phyloP scores from a whole-genome alignment of 1,139 yeast species.

The Candida sanyaensis region DNA sequence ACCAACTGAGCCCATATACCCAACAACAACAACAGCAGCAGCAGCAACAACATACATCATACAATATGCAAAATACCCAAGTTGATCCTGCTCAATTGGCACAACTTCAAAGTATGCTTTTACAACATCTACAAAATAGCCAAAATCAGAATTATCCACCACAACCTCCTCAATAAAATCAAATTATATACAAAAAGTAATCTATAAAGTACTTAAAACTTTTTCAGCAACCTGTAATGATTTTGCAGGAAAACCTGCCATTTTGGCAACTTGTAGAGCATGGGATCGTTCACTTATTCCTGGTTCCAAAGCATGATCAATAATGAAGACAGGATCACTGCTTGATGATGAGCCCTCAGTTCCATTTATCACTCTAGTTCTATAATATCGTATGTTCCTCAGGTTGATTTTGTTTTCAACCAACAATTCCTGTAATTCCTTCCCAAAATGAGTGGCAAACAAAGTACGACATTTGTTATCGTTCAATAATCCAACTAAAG shows the following conservation, averaged over 20 bases:
- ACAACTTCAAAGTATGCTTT: slow-evolving; percentile 18
- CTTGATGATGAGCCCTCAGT: slow-evolving; percentile 1
- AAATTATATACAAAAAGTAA: slow-evolving; percentile 6
- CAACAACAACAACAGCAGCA: slow-evolving; percentile 12
- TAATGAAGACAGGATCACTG: slow-evolving; percentile 25
- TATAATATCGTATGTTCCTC: slow-evolving; percentile 44
- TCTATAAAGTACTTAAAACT: slow-evolving; percentile 26
- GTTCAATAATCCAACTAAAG: slow-evolving; percentile 58
- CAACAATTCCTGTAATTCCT: slow-evolving; percentile 50
- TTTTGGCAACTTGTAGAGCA: slow-evolving; percentile 80
- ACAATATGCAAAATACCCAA: slow-evolving; percentile 7
- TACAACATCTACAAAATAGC: slow-evolving; percentile 14
- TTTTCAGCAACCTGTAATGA: slow-evolving; percentile 56
- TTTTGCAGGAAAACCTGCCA: slow-evolving; percentile 77
- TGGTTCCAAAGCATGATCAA: slow-evolving; percentile 63
- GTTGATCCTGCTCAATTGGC: slow-evolving; percentile 18
- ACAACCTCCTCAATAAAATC: slow-evolving; percentile 3
- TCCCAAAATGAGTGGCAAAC: slow-evolving; percentile 94
- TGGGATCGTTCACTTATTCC: slow-evolving; percentile 81
- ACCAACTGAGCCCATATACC: slow-evolving; percentile 7
- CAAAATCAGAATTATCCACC: slow-evolving; percentile 10
- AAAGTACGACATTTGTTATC: slow-evolving; percentile 70
- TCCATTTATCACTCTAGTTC: slow-evolving; percentile 45
- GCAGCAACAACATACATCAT: neutral
- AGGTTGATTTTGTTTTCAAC: slow-evolving; percentile 27